Evolutionary conservation across 345 rosid genomes (phyloP).

Genomic region (Triadica sebifera): DNA sequence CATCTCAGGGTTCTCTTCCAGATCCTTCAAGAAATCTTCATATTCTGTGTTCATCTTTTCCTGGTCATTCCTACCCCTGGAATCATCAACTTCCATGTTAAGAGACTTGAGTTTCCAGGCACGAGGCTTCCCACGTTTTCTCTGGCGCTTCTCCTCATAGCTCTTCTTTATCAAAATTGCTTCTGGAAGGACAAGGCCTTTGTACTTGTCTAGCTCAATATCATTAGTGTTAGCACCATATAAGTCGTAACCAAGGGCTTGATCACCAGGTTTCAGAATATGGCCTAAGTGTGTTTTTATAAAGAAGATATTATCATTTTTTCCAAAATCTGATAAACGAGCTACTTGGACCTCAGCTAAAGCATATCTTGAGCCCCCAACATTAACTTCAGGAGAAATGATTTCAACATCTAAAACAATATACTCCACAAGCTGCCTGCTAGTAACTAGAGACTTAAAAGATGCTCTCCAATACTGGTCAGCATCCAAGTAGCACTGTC

Average conservation of each 20-base stretch:
- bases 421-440: constrained; percentile 62
- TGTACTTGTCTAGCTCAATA: background rate
- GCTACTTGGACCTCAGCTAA: constrained; percentile 40
- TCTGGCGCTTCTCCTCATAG: constrained; percentile 17
- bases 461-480: constrained; percentile 52
- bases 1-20: constrained; percentile 58
- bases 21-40: constrained; percentile 54
- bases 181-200: constrained; percentile 18
- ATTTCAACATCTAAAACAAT: constrained; percentile 51
- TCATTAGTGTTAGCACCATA: constrained; percentile 15
- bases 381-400: constrained; percentile 28
- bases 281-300: constrained; percentile 21
- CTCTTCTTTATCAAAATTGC: constrained; percentile 25
- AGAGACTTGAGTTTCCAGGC: constrained; percentile 8
- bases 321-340: constrained; percentile 23
- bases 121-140: constrained; percentile 15
- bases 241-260: constrained; percentile 27
- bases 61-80: constrained; percentile 2
- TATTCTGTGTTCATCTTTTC: constrained; percentile 31
- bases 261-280: constrained; percentile 29
- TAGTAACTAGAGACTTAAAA: constrained; percentile 43
- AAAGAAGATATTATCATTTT: constrained; percentile 21
- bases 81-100: constrained; percentile 24
- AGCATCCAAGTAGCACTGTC: constrained; percentile 50
- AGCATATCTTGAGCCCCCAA: constrained; percentile 31